A percentile compares a stretch with the other conserved stretches of the same genome.
phyloP scores from a whole-genome alignment of 2,329 filamentous ascomycete genomes.

The Colletotrichum eleusines region DNA sequence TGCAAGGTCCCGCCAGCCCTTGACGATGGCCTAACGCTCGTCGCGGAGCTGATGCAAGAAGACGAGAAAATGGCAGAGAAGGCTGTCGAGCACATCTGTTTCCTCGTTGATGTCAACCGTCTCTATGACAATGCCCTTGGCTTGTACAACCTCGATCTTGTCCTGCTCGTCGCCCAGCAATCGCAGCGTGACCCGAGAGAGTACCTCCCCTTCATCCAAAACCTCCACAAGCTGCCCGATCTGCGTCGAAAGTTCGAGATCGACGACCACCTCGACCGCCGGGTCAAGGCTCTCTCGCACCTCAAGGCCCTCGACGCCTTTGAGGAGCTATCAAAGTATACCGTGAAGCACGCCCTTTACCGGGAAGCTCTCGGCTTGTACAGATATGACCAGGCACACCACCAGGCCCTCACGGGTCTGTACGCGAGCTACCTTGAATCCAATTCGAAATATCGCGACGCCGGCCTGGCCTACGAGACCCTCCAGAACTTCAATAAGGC shows the following conservation, averaged over 20 bases:
- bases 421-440: conserved; percentile 84
- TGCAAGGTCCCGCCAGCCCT: conserved; percentile 94
- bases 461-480: conserved; percentile 91
- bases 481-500: conserved; percentile 80
- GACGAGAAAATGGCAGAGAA: conserved; percentile 82
- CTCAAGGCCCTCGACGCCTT: conserved; percentile 81
- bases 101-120: conserved; percentile 91
- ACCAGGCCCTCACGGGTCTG: conserved; percentile 77
- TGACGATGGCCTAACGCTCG: conserved; percentile 83
- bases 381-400: conserved; percentile 79
- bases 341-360: conserved; percentile 84
- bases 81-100: conserved; percentile 96
- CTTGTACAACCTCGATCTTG: conserved; percentile 90
- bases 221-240: conserved; percentile 79
- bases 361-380: conserved; percentile 82
- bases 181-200: conserved; percentile 95
- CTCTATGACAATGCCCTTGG: conserved; percentile 92
- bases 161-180: conserved; percentile 92
- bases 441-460: conserved; percentile 84
- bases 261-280: conserved; percentile 85
- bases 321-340: conserved; percentile 82
- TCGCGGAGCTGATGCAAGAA: conserved; percentile 78
- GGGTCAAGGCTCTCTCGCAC: conserved; percentile 81
- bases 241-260: conserved; percentile 84
- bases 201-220: conserved; percentile 94